Percentiles rank a stretch among this genome's conserved stretches.
These are phyloP conservation scores for Pichia cephalocereana DNA, from an alignment of 805 yeast species.

Conservation along the genomic window DNA sequence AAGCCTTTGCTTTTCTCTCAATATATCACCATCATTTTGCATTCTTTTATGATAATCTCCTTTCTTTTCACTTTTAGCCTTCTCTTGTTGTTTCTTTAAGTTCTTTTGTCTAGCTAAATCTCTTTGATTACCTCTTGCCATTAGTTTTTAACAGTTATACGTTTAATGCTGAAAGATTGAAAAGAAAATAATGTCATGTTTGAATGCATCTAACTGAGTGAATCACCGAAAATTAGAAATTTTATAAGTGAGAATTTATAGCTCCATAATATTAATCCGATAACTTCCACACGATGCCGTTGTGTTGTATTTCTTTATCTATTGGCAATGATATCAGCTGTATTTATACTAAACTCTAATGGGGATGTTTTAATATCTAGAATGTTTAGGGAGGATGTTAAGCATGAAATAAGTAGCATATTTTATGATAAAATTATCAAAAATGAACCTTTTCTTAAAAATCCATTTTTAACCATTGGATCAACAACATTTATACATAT, in stretches of 20 bases:
- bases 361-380: slow-evolving; percentile 82
- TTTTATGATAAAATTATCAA: slow-evolving; percentile 88
- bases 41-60: slow-evolving; percentile 84
- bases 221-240: too few relatives aligned
- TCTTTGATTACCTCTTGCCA: slow-evolving; percentile 97
- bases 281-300: too few relatives aligned
- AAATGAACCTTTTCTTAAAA: slow-evolving; percentile 34
- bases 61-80: slow-evolving; percentile 51
- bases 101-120: slow-evolving; percentile 89
- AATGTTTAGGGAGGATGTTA: slow-evolving; percentile 63
- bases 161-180: too few relatives aligned
- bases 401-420: slow-evolving; percentile 73
- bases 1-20: slow-evolving; percentile 81
- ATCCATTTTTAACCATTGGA: slow-evolving; percentile 78
- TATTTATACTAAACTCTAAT: slow-evolving; percentile 66
- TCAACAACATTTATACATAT: slow-evolving; percentile 86
- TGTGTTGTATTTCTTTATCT: too few relatives aligned
- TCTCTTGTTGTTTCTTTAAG: slow-evolving; percentile 65
- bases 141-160: slow-evolving; percentile 17
- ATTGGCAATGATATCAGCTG: slow-evolving; percentile 61
- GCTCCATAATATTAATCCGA: too few relatives aligned
- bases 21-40: slow-evolving; percentile 84
- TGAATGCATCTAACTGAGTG: too few relatives aligned
- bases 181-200: too few relatives aligned
- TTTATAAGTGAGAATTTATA: too few relatives aligned